Conservation (phyloP, 2,329 filamentous ascomycete genomes). For the Lasiodiplodia gonubiensis region DNA sequence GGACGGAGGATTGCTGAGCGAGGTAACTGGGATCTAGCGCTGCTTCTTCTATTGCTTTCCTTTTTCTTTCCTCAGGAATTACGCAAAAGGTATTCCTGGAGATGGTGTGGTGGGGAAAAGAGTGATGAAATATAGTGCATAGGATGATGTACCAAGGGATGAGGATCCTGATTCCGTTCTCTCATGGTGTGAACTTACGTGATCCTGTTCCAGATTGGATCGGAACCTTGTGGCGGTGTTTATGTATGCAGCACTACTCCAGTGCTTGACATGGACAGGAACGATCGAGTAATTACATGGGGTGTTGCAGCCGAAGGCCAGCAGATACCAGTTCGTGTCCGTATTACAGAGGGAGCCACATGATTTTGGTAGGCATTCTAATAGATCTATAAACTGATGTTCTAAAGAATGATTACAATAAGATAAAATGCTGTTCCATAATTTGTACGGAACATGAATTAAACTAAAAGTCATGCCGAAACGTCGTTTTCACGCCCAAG, state of each 20-base stretch:
- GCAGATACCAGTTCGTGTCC: too few relatives aligned
- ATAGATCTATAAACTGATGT: too few relatives aligned
- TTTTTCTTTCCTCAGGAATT: background rate
- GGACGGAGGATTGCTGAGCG: background rate
- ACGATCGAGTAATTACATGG: too few relatives aligned
- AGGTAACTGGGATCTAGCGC: background rate
- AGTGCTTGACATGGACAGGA: background rate
- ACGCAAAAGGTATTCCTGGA: background rate
- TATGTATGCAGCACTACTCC: background rate
- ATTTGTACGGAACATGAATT: too few relatives aligned
- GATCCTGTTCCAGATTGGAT: background rate
- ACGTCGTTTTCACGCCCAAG: too few relatives aligned
- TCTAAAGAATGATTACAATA: too few relatives aligned
- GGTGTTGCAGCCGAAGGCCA: too few relatives aligned
- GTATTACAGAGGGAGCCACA: too few relatives aligned
- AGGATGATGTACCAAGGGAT: background rate
- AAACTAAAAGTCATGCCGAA: too few relatives aligned
- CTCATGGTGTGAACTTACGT: background rate
- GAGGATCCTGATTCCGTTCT: background rate
- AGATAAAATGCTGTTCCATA: too few relatives aligned
- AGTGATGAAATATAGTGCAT: background rate
- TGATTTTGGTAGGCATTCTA: too few relatives aligned
- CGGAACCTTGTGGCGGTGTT: background rate
- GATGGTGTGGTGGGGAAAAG: background rate
- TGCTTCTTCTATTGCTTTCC: background rate